A percentile compares a stretch with the other conserved stretches of the same genome.
phyloP scores from a whole-genome alignment of 1,284 basidiomycete species.

The Sanghuangporus weigelae region DNA sequence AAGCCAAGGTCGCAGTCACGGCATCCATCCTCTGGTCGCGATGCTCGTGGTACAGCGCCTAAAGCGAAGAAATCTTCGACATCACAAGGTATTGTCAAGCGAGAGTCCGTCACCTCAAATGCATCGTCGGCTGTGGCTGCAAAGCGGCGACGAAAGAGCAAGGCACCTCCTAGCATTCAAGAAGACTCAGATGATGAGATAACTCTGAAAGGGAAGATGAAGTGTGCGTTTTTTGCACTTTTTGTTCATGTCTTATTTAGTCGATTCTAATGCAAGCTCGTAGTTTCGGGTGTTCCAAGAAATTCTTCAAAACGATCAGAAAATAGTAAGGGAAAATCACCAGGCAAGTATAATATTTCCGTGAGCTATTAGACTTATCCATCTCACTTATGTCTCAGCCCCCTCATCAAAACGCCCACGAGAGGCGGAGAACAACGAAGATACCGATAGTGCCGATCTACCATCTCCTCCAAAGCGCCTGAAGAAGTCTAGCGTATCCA shows the following conservation, averaged over 20 bases:
- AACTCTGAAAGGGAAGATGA: background rate
- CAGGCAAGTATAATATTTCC: background rate
- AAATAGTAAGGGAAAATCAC: background rate
- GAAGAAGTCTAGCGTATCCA: background rate
- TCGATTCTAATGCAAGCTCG: background rate
- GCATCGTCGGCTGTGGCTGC: background rate
- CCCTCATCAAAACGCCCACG: background rate
- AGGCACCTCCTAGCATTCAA: background rate
- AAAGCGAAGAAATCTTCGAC: background rate
- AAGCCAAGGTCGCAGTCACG: conserved; percentile 22
- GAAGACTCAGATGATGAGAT: background rate
- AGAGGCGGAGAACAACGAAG: background rate
- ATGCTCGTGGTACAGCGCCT: background rate
- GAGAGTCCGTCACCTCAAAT: background rate
- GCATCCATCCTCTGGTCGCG: background rate
- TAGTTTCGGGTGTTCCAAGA: background rate
- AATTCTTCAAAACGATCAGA: background rate
- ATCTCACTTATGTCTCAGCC: background rate
- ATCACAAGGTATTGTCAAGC: background rate
- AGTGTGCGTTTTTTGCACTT: background rate
- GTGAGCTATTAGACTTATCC: background rate
- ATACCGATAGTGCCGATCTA: background rate
- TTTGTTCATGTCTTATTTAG: background rate
- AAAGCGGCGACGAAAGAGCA: background rate
- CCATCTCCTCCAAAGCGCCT: background rate